A percentile compares a stretch with the other conserved stretches of the same genome.
phyloP scores from a whole-genome alignment of 1,139 yeast genomes.

The Pichia sp. region DNA sequence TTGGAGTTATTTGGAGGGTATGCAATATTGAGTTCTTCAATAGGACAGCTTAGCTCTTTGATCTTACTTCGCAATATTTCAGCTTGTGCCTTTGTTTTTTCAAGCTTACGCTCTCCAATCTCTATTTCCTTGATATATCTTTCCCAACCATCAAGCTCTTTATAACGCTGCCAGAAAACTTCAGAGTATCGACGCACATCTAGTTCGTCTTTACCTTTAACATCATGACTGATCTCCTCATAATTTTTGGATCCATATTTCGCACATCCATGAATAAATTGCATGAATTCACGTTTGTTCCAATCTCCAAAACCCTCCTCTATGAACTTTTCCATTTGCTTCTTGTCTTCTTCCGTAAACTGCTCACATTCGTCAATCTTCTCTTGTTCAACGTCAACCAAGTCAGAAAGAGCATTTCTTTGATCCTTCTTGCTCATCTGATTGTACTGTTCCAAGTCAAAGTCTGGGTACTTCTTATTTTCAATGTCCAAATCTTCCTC shows the following conservation, averaged over 20 bases:
- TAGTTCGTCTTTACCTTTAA: conserved; percentile 60
- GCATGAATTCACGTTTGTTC: conserved; percentile 85
- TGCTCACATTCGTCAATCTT: conserved; percentile 66
- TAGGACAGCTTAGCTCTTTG: conserved; percentile 56
- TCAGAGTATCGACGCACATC: conserved; percentile 66
- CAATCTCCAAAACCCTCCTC: conserved; percentile 68
- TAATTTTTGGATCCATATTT: conserved; percentile 66
- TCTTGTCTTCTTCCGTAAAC: conserved; percentile 67
- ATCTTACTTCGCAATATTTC: conserved; percentile 59
- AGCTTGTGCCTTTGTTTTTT: conserved; percentile 58
- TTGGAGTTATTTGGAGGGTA: conserved; percentile 94
- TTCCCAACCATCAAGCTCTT: conserved; percentile 76
- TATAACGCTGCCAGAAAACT: conserved; percentile 69
- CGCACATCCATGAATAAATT: conserved; percentile 75
- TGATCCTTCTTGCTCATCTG: conserved; percentile 28
- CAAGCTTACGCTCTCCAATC: conserved; percentile 75
- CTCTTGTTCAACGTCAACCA: conserved; percentile 48
- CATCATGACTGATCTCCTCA: conserved; percentile 52
- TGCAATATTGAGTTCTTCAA: conserved; percentile 66
- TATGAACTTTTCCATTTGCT: conserved; percentile 52
- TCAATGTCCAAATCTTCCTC: conserved; percentile 34
- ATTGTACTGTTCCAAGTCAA: conserved; percentile 41
- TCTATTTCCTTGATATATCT: conserved; percentile 83
- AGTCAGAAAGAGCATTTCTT: conserved; percentile 34
- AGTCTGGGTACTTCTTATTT: conserved; percentile 41